Evolutionary conservation across 2,329 filamentous ascomycete genomes (phyloP).

Genomic region (Parastagonospora avenae): DNA sequence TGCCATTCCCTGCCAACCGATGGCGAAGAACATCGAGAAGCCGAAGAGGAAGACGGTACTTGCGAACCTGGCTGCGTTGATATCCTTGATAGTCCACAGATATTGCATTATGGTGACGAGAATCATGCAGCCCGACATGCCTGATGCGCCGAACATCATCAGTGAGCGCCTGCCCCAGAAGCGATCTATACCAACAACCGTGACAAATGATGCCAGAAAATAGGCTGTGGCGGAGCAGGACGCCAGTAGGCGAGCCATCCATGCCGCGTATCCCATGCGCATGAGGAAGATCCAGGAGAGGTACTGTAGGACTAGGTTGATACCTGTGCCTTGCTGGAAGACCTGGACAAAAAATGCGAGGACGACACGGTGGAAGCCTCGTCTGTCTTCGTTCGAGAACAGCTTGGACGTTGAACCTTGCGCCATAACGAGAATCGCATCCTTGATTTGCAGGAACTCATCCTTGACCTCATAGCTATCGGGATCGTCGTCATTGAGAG

Average conservation of each 20-base stretch:
- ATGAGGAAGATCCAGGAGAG: slow-evolving; percentile 59
- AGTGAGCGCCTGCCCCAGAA: slow-evolving; percentile 42
- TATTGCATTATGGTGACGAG: slow-evolving; percentile 35
- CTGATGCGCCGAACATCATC: slow-evolving; percentile 45
- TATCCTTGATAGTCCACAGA: slow-evolving; percentile 24
- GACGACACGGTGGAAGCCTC: slow-evolving; percentile 49
- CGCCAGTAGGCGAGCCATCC: slow-evolving; percentile 49
- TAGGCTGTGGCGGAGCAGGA: slow-evolving; percentile 47
- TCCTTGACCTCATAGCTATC: slow-evolving; percentile 35
- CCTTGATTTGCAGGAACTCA: slow-evolving; percentile 50
- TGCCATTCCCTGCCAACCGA: slow-evolving; percentile 77
- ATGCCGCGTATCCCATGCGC: slow-evolving; percentile 54
- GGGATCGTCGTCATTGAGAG: slow-evolving; percentile 33
- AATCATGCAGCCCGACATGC: slow-evolving; percentile 42
- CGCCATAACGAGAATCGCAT: slow-evolving; percentile 38
- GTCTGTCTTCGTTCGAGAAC: slow-evolving; percentile 42
- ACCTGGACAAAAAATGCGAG: slow-evolving; percentile 51
- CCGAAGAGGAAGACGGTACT: slow-evolving; percentile 76
- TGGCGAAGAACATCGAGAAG: slow-evolving; percentile 90
- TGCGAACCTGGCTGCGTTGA: slow-evolving; percentile 37
- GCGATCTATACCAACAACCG: slow-evolving; percentile 43
- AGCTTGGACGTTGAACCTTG: slow-evolving; percentile 30
- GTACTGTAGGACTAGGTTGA: slow-evolving; percentile 40
- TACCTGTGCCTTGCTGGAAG: slow-evolving; percentile 50
- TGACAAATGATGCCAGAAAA: slow-evolving; percentile 45